phyloP scores from a whole-genome alignment of 2,329 filamentous ascomycete species.

The Rhynchosporium secalis region DNA sequence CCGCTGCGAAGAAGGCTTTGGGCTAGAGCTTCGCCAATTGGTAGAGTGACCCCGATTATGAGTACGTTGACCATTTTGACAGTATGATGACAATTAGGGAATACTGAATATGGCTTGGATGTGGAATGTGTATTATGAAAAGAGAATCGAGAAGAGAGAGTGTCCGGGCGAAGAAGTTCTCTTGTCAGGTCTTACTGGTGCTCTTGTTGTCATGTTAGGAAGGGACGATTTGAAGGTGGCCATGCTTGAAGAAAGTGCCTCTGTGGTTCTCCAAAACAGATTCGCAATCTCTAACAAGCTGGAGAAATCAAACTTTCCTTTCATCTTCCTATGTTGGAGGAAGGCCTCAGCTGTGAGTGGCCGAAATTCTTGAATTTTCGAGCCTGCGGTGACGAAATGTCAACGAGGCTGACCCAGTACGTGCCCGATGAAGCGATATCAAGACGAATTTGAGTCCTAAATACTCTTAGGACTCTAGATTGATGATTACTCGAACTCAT shows the following conservation, averaged over 20 bases:
- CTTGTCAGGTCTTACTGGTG: background rate
- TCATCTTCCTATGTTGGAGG: too few species aligned
- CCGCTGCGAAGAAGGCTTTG: conserved; percentile 46
- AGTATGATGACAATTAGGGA: background rate
- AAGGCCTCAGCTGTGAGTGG: too few species aligned
- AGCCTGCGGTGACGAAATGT: too few species aligned
- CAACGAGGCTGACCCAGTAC: too few species aligned
- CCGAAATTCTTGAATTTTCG: too few species aligned
- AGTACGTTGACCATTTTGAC: conserved; percentile 42
- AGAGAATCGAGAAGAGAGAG: background rate
- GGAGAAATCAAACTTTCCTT: too few species aligned
- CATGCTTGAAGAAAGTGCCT: background rate
- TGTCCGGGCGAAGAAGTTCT: background rate
- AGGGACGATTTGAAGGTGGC: background rate
- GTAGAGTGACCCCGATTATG: conserved; percentile 55
- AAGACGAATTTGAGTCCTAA: too few species aligned
- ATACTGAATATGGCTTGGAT: background rate
- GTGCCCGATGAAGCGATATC: too few species aligned
- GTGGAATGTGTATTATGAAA: background rate
- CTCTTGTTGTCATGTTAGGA: background rate
- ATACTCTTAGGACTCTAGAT: too few species aligned
- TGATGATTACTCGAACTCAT: too few species aligned
- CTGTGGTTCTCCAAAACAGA: background rate
- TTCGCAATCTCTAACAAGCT: background rate
- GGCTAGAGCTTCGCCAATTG: conserved; percentile 55